phyloP scores from a whole-genome alignment of 331 rosid genomes.

The Pyracantha coccinea region DNA sequence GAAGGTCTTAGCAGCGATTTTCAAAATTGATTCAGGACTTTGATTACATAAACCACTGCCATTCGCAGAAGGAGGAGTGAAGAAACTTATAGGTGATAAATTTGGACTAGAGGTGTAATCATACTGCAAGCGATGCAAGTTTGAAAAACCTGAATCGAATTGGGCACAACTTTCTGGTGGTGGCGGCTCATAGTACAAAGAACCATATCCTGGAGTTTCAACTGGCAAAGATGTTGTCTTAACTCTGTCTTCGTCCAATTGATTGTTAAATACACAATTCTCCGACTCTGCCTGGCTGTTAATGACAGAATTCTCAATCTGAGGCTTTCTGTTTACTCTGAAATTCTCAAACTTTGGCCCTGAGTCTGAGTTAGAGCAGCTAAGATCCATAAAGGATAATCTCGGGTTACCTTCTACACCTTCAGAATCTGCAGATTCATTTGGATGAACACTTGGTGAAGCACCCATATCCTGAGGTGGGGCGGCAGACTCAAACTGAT shows the following conservation, averaged over 20 bases:
- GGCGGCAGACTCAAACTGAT: conserved; percentile 55
- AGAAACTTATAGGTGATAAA: conserved; percentile 52
- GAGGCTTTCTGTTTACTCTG: conserved; percentile 23
- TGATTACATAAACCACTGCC: conserved; percentile 32
- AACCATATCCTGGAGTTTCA: conserved; percentile 50
- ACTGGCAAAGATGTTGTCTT: conserved; percentile 28
- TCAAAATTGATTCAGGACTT: conserved; percentile 84
- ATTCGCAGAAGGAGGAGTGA: conserved; percentile 83
- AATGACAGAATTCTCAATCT: conserved; percentile 26
- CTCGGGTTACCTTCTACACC: conserved; percentile 43
- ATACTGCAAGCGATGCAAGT: conserved; percentile 31
- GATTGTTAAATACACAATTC: conserved; percentile 14
- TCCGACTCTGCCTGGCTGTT: conserved; percentile 10
- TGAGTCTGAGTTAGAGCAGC: conserved; percentile 45
- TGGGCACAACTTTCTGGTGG: conserved; percentile 46
- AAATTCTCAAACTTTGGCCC: conserved; percentile 26
- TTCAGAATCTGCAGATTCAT: conserved; percentile 61
- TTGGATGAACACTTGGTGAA: conserved; percentile 47
- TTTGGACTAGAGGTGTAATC: conserved; percentile 40
- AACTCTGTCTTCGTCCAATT: conserved; percentile 35
- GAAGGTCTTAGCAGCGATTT: conserved; percentile 76
- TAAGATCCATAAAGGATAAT: conserved; percentile 32
- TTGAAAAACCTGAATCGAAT: conserved; percentile 42
- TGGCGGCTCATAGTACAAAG: conserved; percentile 74
- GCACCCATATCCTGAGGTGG: conserved; percentile 43